Evolutionary conservation across 768 basidiomycete genomes (phyloP).

Genomic region (Cystobasidiopsis lactophilus): DNA sequence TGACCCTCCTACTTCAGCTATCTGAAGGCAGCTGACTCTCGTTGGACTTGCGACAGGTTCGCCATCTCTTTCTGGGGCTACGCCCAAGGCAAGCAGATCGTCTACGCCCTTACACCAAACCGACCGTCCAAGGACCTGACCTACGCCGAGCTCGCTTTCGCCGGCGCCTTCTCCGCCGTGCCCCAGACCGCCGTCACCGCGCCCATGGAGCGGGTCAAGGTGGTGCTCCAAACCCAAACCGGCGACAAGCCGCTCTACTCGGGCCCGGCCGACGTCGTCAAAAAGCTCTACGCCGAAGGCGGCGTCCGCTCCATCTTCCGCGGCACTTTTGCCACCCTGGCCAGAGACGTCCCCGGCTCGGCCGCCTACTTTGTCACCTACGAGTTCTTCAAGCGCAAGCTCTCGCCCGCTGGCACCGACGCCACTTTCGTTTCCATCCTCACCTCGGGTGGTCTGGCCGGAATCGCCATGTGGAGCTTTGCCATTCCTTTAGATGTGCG

Average conservation of each 20-base stretch:
- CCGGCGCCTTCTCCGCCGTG: conserved; percentile 83
- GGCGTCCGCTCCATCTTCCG: conserved; percentile 77
- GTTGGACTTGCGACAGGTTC: no score
- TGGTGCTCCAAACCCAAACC: conserved; percentile 79
- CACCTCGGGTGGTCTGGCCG: conserved; percentile 77
- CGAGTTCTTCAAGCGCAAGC: conserved; percentile 67
- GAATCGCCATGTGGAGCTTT: conserved; percentile 93
- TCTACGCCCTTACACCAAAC: conserved; percentile 55
- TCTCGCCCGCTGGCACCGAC: conserved; percentile 60
- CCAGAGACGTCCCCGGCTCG: conserved; percentile 84
- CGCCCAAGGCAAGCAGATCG: conserved; percentile 71
- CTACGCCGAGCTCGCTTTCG: conserved; percentile 58
- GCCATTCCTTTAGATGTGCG: conserved; percentile 95
- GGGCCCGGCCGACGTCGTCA: conserved; percentile 76
- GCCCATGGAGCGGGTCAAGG: conserved; percentile 91
- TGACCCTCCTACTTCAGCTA: conserved; percentile 57
- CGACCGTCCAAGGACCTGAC: conserved; percentile 43
- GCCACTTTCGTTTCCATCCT: conserved; percentile 71
- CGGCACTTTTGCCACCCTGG: conserved; percentile 79
- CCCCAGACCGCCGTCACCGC: conserved; percentile 83
- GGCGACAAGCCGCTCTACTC: conserved; percentile 54
- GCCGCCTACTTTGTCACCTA: conserved; percentile 97
- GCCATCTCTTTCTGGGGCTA: conserved; percentile 42
- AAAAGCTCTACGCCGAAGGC: conserved; percentile 78
- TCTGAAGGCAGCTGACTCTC: not conserved